Conservation (phyloP, 257 asterid species). For the Primulina tabacum region DNA sequence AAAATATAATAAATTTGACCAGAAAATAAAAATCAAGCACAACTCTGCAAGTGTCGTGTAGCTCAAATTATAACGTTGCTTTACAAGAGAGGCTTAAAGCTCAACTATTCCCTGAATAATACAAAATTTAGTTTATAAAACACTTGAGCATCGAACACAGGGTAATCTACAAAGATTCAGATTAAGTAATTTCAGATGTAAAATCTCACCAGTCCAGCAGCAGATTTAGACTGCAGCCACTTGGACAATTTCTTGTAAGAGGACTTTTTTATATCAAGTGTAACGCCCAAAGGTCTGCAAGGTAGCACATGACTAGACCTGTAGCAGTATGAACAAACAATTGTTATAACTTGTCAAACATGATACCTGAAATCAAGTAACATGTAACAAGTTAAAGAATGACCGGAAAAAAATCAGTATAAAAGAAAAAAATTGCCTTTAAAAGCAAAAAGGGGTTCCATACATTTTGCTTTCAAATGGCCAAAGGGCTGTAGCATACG, state of each 20-base stretch:
- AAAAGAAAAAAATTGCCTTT: not conserved
- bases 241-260: conserved; percentile 91
- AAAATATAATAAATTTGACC: not conserved
- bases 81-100: not conserved
- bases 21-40: too few relatives aligned
- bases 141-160: not conserved
- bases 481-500: too few relatives aligned
- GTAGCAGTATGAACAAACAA: conserved; percentile 33
- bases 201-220: conserved; percentile 60
- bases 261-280: conserved; percentile 83
- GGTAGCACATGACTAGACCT: conserved; percentile 94
- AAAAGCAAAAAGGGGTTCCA: not conserved
- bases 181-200: conserved; percentile 5
- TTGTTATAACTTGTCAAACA: not conserved
- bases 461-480: not conserved
- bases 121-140: conserved; percentile 8
- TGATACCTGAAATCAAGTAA: conserved; percentile 17
- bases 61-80: not conserved
- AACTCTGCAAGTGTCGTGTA: not conserved
- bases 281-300: conserved; percentile 78
- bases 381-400: not conserved
- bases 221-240: conserved; percentile 86
- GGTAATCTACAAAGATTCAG: not conserved
- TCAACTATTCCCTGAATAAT: not conserved
- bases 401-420: not conserved